Percentiles rank a stretch among this genome's conserved stretches.
phyloP scores from a whole-genome alignment of 441 rosid species.

The Cnidoscolus chayamansa region DNA sequence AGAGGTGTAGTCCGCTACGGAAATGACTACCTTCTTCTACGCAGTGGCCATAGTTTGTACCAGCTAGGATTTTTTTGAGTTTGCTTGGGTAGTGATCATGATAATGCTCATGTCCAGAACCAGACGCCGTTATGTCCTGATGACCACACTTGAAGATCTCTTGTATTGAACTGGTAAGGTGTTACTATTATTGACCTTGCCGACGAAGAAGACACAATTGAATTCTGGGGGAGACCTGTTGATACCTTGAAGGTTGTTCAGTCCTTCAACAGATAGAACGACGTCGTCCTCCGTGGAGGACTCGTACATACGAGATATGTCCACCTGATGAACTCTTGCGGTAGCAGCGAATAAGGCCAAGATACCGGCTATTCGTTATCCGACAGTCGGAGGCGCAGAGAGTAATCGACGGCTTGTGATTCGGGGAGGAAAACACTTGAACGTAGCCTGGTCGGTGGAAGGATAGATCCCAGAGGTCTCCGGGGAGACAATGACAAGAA shows the following conservation, averaged over 20 bases:
- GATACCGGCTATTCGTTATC: conserved; percentile 16
- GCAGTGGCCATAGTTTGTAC: conserved; percentile 27
- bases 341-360: conserved; percentile 16
- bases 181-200: conserved; percentile 34
- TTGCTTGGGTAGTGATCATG: neutral
- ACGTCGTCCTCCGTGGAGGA: conserved; percentile 69
- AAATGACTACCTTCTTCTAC: conserved; percentile 39
- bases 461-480: conserved; percentile 42
- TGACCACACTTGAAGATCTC: conserved; percentile 71
- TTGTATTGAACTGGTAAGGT: conserved; percentile 67
- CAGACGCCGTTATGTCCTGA: conserved; percentile 37
- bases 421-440: conserved; percentile 54
- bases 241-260: conserved; percentile 51
- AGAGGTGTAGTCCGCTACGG: conserved; percentile 59
- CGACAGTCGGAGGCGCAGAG: conserved; percentile 40
- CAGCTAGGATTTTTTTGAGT: conserved; percentile 47
- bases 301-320: conserved; percentile 55
- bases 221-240: conserved; percentile 43
- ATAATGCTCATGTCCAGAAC: neutral
- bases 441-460: conserved; percentile 42
- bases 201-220: conserved; percentile 52
- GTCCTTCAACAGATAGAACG: conserved; percentile 67
- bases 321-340: conserved; percentile 45
- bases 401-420: conserved; percentile 44
- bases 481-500: conserved; percentile 44